Conservation (phyloP, 306 rosid species). For the Cucurbita ficifolia region DNA sequence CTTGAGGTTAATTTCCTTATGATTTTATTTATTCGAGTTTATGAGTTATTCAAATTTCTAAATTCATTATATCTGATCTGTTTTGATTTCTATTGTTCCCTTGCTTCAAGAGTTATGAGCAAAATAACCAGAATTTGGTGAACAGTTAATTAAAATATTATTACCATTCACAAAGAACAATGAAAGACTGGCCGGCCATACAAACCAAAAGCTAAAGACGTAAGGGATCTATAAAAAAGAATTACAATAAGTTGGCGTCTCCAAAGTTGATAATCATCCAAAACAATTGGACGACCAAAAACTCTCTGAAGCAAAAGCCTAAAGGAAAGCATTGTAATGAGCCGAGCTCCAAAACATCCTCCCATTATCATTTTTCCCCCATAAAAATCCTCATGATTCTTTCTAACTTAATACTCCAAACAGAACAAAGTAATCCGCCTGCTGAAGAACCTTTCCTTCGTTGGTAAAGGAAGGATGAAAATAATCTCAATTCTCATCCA, state of each 20-base stretch:
- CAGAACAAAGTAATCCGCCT: neutral
- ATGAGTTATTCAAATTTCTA: neutral
- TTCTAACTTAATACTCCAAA: neutral
- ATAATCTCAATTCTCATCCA: neutral
- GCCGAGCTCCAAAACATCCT: neutral
- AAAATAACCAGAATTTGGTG: neutral
- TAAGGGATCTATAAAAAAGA: neutral
- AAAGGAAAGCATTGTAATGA: neutral
- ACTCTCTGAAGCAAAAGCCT: neutral
- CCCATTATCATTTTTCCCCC: neutral
- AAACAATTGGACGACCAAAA: neutral
- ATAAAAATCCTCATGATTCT: neutral
- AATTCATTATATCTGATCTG: neutral
- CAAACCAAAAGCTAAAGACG: neutral
- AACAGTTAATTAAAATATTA: neutral
- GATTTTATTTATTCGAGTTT: slow-evolving; percentile 8
- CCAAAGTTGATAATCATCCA: neutral
- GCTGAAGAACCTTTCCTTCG: neutral
- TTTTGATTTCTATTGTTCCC: neutral
- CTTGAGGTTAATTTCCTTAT: slow-evolving; percentile 55
- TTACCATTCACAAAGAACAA: neutral
- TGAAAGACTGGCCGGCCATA: neutral
- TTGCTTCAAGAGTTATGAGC: neutral
- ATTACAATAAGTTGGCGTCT: neutral
- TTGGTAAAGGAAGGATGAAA: neutral